These are phyloP conservation scores for Penicillium sp. DNA, from an alignment of 2,329 filamentous ascomycete genomes.

Conservation along the genomic window DNA sequence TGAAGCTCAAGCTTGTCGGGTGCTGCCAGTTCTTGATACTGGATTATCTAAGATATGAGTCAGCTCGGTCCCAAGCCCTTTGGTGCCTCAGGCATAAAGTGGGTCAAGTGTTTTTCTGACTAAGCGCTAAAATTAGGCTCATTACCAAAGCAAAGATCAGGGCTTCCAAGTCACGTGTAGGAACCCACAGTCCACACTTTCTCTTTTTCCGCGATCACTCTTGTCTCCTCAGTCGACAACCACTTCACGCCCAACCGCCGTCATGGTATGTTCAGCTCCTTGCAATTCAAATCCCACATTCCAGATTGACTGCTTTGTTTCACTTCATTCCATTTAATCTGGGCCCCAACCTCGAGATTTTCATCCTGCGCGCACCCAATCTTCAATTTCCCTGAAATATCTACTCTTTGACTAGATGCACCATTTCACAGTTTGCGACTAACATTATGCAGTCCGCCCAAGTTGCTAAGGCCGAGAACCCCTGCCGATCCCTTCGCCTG, in stretches of 20 bases:
- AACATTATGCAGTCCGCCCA: constrained; percentile 60
- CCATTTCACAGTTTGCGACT: constrained; percentile 13
- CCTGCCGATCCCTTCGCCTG: constrained; percentile 99
- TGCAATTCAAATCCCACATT: background rate
- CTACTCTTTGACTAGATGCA: constrained; percentile 10
- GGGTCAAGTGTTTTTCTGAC: background rate
- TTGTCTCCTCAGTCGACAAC: constrained; percentile 36
- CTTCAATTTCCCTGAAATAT: constrained; percentile 8
- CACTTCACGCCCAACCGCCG: constrained; percentile 46
- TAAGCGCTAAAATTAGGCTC: background rate
- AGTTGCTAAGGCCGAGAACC: constrained; percentile 80
- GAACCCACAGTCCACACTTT: constrained; percentile 37
- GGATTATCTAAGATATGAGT: constrained; percentile 3
- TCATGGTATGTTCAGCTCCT: constrained; percentile 47
- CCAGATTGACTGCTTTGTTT: background rate
- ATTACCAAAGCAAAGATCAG: constrained; percentile 2
- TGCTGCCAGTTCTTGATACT: constrained; percentile 9
- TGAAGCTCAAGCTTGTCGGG: constrained; percentile 21
- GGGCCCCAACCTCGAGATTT: background rate
- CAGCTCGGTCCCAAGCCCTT: background rate
- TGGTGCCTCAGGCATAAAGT: background rate
- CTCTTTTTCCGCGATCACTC: constrained; percentile 32
- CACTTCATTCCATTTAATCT: background rate
- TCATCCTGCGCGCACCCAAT: constrained; percentile 1
- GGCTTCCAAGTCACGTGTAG: constrained; percentile 10